A percentile compares a stretch with the other conserved stretches of the same genome.
Conservation (phyloP, 805 yeast species). For the Jamesozyma jinghongensis region DNA sequence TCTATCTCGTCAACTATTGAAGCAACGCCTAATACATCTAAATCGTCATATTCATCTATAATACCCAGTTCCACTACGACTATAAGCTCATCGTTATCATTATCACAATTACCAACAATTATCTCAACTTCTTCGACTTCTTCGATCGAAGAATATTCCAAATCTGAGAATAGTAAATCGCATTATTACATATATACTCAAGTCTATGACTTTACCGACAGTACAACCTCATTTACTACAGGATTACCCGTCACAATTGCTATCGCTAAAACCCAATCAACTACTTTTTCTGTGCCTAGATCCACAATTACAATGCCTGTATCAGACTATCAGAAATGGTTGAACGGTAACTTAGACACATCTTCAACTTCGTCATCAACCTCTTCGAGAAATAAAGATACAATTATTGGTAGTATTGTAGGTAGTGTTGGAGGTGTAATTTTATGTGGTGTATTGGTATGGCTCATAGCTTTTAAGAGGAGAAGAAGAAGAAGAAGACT, state of each 20-base stretch:
- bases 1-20: no score
- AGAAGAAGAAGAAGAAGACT: conserved; percentile 10
- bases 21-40: no score
- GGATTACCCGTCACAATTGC: conserved; percentile 13
- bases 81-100: no score
- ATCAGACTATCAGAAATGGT: conserved; percentile 20
- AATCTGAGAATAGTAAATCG: background rate
- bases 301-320: conserved; percentile 17
- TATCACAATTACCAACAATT: background rate
- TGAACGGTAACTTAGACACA: conserved; percentile 12
- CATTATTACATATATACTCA: conserved; percentile 12
- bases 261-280: conserved; percentile 6
- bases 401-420: conserved; percentile 26
- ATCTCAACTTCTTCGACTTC: background rate
- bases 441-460: conserved; percentile 13
- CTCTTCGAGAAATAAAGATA: conserved; percentile 7
- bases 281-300: conserved; percentile 15
- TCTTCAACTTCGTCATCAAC: background rate
- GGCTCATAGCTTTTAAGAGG: conserved; percentile 12
- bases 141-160: background rate
- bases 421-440: conserved; percentile 27
- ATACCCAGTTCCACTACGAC: no score
- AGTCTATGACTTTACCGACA: conserved; percentile 14
- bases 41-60: no score
- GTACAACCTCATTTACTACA: conserved; percentile 14